Base-by-base conservation (phyloP, 371 early-diverging fungal species). In the Saksenaea oblongispora region DNA sequence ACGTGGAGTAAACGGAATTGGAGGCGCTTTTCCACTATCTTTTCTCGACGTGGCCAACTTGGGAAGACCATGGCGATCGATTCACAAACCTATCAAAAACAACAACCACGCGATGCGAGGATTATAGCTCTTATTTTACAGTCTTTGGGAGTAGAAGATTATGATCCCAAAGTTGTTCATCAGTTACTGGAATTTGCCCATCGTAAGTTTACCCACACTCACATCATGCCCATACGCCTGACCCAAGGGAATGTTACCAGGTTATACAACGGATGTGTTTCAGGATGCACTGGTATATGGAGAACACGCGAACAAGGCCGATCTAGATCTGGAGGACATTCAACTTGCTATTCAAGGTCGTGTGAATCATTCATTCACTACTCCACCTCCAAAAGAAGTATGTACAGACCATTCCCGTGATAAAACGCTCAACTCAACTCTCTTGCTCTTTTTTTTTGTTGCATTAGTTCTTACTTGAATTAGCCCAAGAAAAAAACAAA, bases 121-220 rank as follows among this genome's bases (percentile, higher is more conserved):
- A 88, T 98, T 24, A 89, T 99, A 60, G 92, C 96, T 1, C 78
- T 99, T 58, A 88, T 99, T 34, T 76, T 99, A 36, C 89, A 94
- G 67, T 91, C 96, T 2, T 84, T 94, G 28, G 98, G 95, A 10
- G 91, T 99, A 17, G 91, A 94, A 58, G 98, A 98, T 62, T 97
- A 93, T 72, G 98, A 98, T 70, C 98, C 98, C 10, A 91, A 93
- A 74, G 99, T 99, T 8, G 91, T 98, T 39, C 92, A 94, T 59
- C 98, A 98, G 76, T 79, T 99, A 54, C 82, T 98, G 15, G 99
- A 99, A 83, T 97, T 98, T 73, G 90, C 91, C 18, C 93, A 97
- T 78, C 74, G 92, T 89, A 80, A 72, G 82, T 73, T 18, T 13
- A 28, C 53, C 17, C 47, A 36, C 44, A 17, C 56, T 7, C 54